Evolutionary conservation across 2,329 filamentous ascomycete species (phyloP).

Genomic region (Macroventuria anomochaeta): DNA sequence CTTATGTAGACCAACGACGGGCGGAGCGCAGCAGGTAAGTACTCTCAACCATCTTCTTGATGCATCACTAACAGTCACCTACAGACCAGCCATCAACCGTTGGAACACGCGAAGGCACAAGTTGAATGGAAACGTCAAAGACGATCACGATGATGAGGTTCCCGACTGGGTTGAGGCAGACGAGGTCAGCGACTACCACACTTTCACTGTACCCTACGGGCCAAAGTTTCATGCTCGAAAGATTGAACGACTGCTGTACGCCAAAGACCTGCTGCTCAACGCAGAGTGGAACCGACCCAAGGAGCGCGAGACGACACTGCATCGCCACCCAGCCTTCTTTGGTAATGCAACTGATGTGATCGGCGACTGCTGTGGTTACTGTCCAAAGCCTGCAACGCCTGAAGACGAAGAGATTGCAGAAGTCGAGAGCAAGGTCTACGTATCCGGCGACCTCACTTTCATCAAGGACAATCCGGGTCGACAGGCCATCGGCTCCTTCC

Average conservation of each 20-base stretch:
- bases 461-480: conserved; percentile 82
- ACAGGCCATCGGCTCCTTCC: conserved; percentile 75
- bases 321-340: conserved; percentile 87
- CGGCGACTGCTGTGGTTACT: conserved; percentile 81
- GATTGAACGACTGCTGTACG: conserved; percentile 83
- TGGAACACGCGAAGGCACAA: conserved; percentile 42
- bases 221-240: conserved; percentile 63
- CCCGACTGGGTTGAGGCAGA: conserved; percentile 82
- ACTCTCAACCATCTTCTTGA: accelerated
- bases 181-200: conserved; percentile 79
- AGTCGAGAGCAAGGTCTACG: conserved; percentile 76
- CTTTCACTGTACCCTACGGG: conserved; percentile 70
- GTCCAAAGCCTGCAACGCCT: conserved; percentile 70
- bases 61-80: neutral
- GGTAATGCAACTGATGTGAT: conserved; percentile 74
- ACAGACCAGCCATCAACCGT: conserved; percentile 62
- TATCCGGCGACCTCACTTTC: conserved; percentile 76
- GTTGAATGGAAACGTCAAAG: conserved; percentile 75
- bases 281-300: conserved; percentile 82
- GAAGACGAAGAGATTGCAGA: conserved; percentile 75
- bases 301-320: conserved; percentile 76
- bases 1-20: conserved; percentile 73
- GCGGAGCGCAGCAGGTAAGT: conserved; percentile 65
- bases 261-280: conserved; percentile 80
- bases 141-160: conserved; percentile 77